These are phyloP conservation scores for Celoporthe dispersa DNA, from an alignment of 2,329 filamentous ascomycete genomes.

Conservation along the genomic window DNA sequence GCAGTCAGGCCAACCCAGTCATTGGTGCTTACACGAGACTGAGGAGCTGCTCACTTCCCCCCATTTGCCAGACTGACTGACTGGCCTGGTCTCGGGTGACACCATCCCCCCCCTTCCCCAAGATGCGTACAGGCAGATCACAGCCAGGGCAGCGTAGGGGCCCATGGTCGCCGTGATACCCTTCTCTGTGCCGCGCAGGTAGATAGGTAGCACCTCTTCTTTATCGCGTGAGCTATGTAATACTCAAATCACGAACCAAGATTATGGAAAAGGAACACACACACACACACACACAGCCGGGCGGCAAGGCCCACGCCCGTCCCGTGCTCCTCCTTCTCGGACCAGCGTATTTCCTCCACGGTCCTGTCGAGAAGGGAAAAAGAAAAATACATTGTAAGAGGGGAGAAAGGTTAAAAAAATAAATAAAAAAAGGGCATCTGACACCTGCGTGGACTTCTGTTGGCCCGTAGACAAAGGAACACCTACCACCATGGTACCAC, in stretches of 20 bases:
- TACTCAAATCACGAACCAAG: not conserved
- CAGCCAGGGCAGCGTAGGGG: not conserved
- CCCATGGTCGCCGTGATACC: not conserved
- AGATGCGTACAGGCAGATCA: not conserved
- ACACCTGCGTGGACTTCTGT: not conserved
- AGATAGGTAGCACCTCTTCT: not conserved
- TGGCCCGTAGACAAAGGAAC: not conserved
- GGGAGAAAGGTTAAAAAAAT: too few species aligned
- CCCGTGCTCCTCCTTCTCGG: not conserved
- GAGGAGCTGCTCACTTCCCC: not conserved
- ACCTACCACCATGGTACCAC: not conserved
- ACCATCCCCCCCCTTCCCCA: too few species aligned
- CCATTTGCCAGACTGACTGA: not conserved
- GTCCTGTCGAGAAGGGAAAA: not conserved
- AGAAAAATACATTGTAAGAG: not conserved
- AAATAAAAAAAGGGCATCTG: not conserved
- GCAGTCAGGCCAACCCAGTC: not conserved
- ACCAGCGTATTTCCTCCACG: not conserved
- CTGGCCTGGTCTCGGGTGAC: not conserved
- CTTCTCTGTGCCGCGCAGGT: not conserved
- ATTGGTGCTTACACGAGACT: slow-evolving; percentile 13
- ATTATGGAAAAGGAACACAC: not conserved
- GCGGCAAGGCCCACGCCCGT: not conserved
- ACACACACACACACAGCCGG: not conserved
- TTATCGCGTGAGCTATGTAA: not conserved